Conservation (phyloP, 2,329 filamentous ascomycete species). For the Xylaria sp. region DNA sequence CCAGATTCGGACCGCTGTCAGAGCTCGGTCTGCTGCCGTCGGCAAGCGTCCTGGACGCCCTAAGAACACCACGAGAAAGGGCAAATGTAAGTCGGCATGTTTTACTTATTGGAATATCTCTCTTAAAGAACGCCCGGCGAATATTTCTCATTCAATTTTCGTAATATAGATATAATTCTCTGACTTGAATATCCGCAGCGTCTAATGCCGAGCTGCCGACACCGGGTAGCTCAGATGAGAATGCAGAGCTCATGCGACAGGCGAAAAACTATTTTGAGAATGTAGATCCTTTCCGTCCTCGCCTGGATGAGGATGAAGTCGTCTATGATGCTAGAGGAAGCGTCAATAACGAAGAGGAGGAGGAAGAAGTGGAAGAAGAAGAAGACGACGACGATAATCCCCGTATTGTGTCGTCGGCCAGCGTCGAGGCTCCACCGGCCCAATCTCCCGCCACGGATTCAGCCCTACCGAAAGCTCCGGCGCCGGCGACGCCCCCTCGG, state of each 20-base stretch:
- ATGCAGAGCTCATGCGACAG: conserved; percentile 32
- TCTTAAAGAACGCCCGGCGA: background rate
- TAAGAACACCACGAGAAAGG: conserved; percentile 38
- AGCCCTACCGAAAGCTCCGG: background rate
- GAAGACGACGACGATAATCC: background rate
- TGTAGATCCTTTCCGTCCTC: conserved; percentile 1
- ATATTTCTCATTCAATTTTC: background rate
- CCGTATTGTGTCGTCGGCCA: background rate
- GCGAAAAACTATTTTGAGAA: conserved; percentile 26
- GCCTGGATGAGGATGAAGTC: background rate
- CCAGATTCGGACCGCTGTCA: conserved; percentile 45
- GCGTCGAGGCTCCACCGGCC: background rate
- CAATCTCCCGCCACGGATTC: background rate
- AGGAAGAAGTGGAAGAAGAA: conserved; percentile 1
- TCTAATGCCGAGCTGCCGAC: conserved; percentile 2
- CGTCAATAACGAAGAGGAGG: conserved; percentile 3
- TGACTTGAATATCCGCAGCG: conserved; percentile 16
- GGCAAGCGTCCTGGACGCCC: conserved; percentile 42
- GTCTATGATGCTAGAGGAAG: background rate
- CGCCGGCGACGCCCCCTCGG: background rate
- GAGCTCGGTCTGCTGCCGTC: conserved; percentile 39
- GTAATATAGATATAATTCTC: background rate
- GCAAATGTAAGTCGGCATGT: conserved; percentile 35
- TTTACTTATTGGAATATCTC: background rate
- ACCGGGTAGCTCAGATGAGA: conserved; percentile 14